These are phyloP conservation scores for Centrapalus pauciflorus DNA, from an alignment of 129 eudicot genomes.

Conservation along the genomic window DNA sequence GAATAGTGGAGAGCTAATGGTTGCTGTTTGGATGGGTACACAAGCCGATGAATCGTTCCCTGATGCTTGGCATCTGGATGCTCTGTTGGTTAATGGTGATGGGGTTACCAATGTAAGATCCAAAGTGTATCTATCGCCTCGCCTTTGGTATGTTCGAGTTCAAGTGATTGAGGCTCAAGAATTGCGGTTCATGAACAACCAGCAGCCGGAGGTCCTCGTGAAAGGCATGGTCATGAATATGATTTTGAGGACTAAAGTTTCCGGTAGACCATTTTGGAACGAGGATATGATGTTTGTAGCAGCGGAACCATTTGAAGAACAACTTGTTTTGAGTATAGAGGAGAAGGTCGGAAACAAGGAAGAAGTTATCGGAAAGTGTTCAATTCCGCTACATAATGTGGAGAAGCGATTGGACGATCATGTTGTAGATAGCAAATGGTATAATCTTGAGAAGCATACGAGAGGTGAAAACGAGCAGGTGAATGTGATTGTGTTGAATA, in stretches of 20 bases:
- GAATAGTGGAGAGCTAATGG: constrained; percentile 32
- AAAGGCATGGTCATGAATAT: constrained; percentile 23
- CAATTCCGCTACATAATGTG: constrained; percentile 18
- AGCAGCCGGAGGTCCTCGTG: constrained; percentile 16
- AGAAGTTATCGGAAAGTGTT: constrained; percentile 28
- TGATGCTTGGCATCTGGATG: constrained; percentile 30
- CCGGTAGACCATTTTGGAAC: constrained; percentile 20
- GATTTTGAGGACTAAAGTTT: constrained; percentile 21
- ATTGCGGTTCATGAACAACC: neutral
- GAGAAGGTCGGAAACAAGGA: constrained; percentile 23
- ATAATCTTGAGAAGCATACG: constrained; percentile 25
- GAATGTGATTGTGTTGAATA: constrained; percentile 21
- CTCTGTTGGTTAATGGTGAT: constrained; percentile 24
- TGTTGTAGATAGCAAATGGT: constrained; percentile 18
- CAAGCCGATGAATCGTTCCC: constrained; percentile 41
- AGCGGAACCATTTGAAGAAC: constrained; percentile 33
- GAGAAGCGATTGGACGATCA: constrained; percentile 23
- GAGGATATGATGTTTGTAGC: constrained; percentile 35
- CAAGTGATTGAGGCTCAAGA: constrained; percentile 34
- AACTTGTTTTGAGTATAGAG: constrained; percentile 23
- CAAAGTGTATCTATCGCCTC: constrained; percentile 32
- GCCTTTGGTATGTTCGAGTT: constrained; percentile 39
- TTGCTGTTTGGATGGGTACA: constrained; percentile 40
- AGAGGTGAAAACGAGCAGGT: constrained; percentile 16
- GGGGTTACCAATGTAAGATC: constrained; percentile 22